Percentiles rank a stretch among this genome's conserved stretches.
phyloP scores from a whole-genome alignment of 176 grass and related monocot species.

The Eremochloa ophiuroides region DNA sequence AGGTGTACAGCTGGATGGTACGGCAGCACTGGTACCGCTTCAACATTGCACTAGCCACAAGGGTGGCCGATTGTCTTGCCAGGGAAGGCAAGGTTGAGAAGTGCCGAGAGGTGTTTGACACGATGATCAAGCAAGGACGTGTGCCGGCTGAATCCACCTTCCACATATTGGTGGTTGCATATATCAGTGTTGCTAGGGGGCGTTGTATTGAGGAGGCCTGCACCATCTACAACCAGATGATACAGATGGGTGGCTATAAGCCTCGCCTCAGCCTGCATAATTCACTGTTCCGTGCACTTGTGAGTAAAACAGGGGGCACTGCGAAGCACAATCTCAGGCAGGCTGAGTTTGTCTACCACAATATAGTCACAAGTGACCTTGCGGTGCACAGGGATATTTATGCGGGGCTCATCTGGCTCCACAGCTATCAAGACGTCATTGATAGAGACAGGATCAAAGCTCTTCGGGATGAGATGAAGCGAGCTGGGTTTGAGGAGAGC shows the following conservation, averaged over 20 bases:
- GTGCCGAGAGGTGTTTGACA: conserved; percentile 67
- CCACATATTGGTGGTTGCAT: conserved; percentile 80
- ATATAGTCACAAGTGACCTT: conserved; percentile 71
- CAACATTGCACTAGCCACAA: conserved; percentile 80
- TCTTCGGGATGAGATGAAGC: conserved; percentile 77
- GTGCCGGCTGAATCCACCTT: conserved; percentile 91
- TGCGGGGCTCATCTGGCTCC: conserved; percentile 89
- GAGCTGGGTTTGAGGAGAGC: conserved; percentile 54
- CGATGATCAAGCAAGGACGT: conserved; percentile 71
- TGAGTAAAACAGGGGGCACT: conserved; percentile 68
- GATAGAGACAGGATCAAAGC: conserved; percentile 63
- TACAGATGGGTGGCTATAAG: conserved; percentile 77
- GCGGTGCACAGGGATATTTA: conserved; percentile 69
- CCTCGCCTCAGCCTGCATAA: conserved; percentile 82
- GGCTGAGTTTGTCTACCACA: conserved; percentile 87
- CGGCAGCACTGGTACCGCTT: conserved; percentile 87
- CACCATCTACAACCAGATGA: conserved; percentile 93
- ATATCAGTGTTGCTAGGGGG: conserved; percentile 55
- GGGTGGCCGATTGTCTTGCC: conserved; percentile 77
- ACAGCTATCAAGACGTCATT: conserved; percentile 92
- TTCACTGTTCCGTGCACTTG: conserved; percentile 70
- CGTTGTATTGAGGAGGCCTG: conserved; percentile 75
- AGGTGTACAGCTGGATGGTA: conserved; percentile 94
- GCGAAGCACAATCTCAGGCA: conserved; percentile 83
- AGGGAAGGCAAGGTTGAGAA: conserved; percentile 81